phyloP scores from a whole-genome alignment of 2,329 filamentous ascomycete species.

The Thermoascus crustaceus region DNA sequence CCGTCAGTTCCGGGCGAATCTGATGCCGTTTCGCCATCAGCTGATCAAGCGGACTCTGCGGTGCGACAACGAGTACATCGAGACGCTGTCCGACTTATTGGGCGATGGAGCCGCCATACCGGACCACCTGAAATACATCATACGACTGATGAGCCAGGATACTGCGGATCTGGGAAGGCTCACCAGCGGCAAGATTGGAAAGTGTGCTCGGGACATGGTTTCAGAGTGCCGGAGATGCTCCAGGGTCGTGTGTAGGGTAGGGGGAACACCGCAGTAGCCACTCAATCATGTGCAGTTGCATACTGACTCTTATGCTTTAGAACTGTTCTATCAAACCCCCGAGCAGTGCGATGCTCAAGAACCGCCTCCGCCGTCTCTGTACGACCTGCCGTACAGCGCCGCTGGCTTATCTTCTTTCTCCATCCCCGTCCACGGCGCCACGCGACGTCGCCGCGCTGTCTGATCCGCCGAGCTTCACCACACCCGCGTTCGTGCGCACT shows the following conservation, averaged over 20 bases:
- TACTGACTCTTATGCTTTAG: slow-evolving; percentile 37
- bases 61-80: slow-evolving; percentile 62
- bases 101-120: slow-evolving; percentile 35
- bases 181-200: slow-evolving; percentile 60
- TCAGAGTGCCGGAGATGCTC: slow-evolving; percentile 71
- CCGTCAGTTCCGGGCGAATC: slow-evolving; percentile 65
- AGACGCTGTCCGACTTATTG: slow-evolving; percentile 28
- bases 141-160: slow-evolving; percentile 21
- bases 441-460: slow-evolving; percentile 10
- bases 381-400: slow-evolving; percentile 65
- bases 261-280: slow-evolving; percentile 17
- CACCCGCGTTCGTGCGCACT: slow-evolving; percentile 43
- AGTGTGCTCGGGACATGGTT: slow-evolving; percentile 83
- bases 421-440: slow-evolving; percentile 24
- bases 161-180: slow-evolving; percentile 29
- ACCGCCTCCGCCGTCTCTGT: slow-evolving; percentile 76
- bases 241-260: slow-evolving; percentile 71
- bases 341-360: slow-evolving; percentile 55
- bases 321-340: slow-evolving; percentile 87
- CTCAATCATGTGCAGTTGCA: neutral
- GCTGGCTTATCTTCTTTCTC: slow-evolving; percentile 35
- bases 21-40: slow-evolving; percentile 69
- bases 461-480: slow-evolving; percentile 35
- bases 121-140: slow-evolving; percentile 23
- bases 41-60: slow-evolving; percentile 68